phyloP scores from a whole-genome alignment of 108 stramenopile species.

The Seminavis robusta region DNA sequence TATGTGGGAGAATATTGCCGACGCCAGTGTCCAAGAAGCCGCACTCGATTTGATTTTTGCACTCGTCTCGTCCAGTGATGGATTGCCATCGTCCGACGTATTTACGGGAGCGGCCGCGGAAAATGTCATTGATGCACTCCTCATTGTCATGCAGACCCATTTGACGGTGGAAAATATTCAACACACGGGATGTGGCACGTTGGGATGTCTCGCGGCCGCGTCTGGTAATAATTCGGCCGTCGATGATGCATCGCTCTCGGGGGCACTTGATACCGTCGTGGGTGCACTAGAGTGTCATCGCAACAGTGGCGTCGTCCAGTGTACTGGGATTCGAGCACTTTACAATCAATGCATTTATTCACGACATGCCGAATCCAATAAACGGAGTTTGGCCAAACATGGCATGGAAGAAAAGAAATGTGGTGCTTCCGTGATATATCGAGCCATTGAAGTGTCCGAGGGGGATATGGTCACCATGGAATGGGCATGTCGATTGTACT shows the following conservation, averaged over 20 bases:
- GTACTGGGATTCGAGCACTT: slow-evolving; percentile 40
- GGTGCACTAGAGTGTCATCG: slow-evolving; percentile 30
- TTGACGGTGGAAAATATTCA: slow-evolving; percentile 21
- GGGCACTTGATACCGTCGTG: slow-evolving; percentile 27
- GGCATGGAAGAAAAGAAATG: slow-evolving; percentile 17
- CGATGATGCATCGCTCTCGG: slow-evolving; percentile 34
- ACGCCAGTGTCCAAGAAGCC: slow-evolving; percentile 25
- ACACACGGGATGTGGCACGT: slow-evolving; percentile 27
- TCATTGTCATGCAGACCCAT: slow-evolving; percentile 46
- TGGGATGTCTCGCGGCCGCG: slow-evolving; percentile 35
- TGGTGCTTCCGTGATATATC: slow-evolving; percentile 26
- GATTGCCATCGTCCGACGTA: slow-evolving; percentile 6
- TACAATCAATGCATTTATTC: slow-evolving; percentile 39
- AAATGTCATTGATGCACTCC: slow-evolving; percentile 30
- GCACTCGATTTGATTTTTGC: slow-evolving; percentile 27
- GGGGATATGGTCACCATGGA: slow-evolving; percentile 23
- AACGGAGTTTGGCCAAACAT: slow-evolving; percentile 18
- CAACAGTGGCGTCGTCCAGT: slow-evolving; percentile 15
- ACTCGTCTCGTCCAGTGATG: slow-evolving; percentile 11
- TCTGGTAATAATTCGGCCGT: slow-evolving; percentile 18
- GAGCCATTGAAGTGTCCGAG: slow-evolving; percentile 17
- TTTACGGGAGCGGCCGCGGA: slow-evolving; percentile 16
- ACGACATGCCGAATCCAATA: slow-evolving; percentile 28
- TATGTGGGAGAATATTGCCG: slow-evolving; percentile 34
- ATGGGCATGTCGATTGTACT: slow-evolving; percentile 32